phyloP scores from a whole-genome alignment of 1,284 basidiomycete genomes.

The Sphagnurus paluster region DNA sequence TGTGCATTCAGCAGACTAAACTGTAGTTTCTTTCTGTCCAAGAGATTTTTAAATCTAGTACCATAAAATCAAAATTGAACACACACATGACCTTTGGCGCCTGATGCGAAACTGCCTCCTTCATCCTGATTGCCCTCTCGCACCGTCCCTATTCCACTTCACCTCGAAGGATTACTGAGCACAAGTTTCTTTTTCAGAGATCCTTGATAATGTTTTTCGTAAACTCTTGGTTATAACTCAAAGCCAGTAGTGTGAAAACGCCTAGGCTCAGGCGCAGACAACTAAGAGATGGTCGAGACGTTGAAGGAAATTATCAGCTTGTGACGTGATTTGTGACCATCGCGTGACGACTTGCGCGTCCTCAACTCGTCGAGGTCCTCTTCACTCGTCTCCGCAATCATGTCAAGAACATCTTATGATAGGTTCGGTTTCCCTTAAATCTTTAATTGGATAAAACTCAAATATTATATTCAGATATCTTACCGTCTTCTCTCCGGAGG shows the following conservation, averaged over 20 bases:
- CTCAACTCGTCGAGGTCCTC: slow-evolving; percentile 20
- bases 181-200: not conserved
- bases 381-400: slow-evolving; percentile 35
- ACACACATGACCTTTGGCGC: slow-evolving; percentile 91
- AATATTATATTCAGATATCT: slow-evolving; percentile 58
- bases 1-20: slow-evolving; percentile 91
- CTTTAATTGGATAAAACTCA: slow-evolving; percentile 1
- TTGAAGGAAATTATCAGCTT: slow-evolving; percentile 14
- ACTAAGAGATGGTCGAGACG: not conserved
- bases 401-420: slow-evolving; percentile 86
- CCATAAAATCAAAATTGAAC: not conserved
- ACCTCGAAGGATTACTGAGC: too few species aligned
- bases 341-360: slow-evolving; percentile 59
- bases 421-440: slow-evolving; percentile 38
- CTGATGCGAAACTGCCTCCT: slow-evolving; percentile 85
- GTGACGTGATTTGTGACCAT: slow-evolving; percentile 31
- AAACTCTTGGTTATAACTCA: not conserved
- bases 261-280: not conserved
- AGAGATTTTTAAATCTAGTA: slow-evolving; percentile 7
- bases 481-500: slow-evolving; percentile 94
- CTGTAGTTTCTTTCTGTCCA: slow-evolving; percentile 84
- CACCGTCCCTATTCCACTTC: not conserved
- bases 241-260: not conserved
- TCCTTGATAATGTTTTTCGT: too few species aligned
- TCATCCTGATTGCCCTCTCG: slow-evolving; percentile 52